Conservation (phyloP, 306 rosid genomes). For the Malus fusca region DNA sequence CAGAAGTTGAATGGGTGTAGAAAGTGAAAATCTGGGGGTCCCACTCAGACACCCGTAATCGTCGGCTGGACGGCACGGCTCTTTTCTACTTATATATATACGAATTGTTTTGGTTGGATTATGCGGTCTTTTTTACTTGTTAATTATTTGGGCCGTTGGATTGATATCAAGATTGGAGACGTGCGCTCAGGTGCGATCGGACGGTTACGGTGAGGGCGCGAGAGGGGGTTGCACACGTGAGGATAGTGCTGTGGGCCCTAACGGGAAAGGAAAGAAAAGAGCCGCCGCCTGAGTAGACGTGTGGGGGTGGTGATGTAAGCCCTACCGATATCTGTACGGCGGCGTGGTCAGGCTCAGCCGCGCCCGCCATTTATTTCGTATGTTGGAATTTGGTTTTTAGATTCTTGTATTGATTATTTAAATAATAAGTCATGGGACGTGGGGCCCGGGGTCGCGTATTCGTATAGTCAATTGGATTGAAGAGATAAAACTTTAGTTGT, state of each 20-base stretch:
- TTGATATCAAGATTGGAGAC: neutral
- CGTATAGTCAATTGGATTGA: too few relatives aligned
- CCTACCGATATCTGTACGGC: conserved; percentile 46
- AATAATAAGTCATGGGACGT: neutral
- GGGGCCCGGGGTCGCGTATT: too few relatives aligned
- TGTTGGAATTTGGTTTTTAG: neutral
- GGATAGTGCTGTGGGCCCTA: conserved; percentile 17
- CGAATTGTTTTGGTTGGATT: neutral
- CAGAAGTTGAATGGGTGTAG: neutral
- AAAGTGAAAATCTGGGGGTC: conserved; percentile 26
- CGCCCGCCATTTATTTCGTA: conserved; percentile 31
- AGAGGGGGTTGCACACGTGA: neutral
- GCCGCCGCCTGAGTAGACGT: conserved; percentile 87
- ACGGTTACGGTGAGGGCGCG: conserved; percentile 7
- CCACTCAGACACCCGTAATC: conserved; percentile 82
- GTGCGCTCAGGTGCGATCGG: neutral
- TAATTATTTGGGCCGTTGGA: conserved; percentile 22
- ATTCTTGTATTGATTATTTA: neutral
- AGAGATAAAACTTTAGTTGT: accelerated
- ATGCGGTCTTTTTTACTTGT: neutral
- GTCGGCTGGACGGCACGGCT: conserved; percentile 71
- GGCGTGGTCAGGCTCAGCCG: conserved; percentile 14
- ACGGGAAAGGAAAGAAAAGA: conserved; percentile 11
- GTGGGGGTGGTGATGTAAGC: conserved; percentile 47
- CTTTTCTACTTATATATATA: neutral